Percentiles rank a stretch among this genome's conserved stretches.
Evolutionary conservation across 1,139 yeast species (phyloP).

Genomic region (Debaryomyces singareniensis): DNA sequence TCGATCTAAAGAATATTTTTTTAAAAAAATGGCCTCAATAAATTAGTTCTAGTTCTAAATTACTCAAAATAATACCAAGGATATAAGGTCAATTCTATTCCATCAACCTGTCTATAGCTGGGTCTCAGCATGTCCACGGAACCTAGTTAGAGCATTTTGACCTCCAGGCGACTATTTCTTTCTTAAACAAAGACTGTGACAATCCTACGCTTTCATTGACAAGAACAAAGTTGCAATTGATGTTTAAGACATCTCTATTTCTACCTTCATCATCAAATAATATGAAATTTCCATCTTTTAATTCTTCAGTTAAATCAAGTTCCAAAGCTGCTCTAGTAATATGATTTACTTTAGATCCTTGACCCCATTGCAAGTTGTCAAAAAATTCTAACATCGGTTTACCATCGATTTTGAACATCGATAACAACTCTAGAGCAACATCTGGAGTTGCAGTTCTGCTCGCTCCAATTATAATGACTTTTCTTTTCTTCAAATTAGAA

Average conservation of each 20-base stretch:
- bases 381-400: conserved; percentile 44
- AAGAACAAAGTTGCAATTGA: conserved; percentile 57
- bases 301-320: conserved; percentile 30
- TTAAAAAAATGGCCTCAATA: not conserved
- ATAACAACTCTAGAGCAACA: conserved; percentile 52
- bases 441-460: conserved; percentile 63
- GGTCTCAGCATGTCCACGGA: no score
- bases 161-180: conserved; percentile 36
- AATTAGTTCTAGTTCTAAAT: not conserved
- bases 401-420: conserved; percentile 41
- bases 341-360: conserved; percentile 57
- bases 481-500: conserved; percentile 30
- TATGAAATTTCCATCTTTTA: conserved; percentile 45
- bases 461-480: conserved; percentile 53
- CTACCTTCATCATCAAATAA: conserved; percentile 67
- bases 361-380: conserved; percentile 59
- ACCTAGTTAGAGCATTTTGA: conserved; percentile 9
- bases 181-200: conserved; percentile 39
- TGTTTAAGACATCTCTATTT: conserved; percentile 55
- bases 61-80: not conserved
- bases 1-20: not conserved
- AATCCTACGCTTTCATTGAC: conserved; percentile 46
- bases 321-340: conserved; percentile 42
- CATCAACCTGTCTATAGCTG: conserved; percentile 1
- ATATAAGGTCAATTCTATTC: conserved; percentile 1